Conservation (phyloP, 106 monocot species). For the Platanthera zijinensis region DNA sequence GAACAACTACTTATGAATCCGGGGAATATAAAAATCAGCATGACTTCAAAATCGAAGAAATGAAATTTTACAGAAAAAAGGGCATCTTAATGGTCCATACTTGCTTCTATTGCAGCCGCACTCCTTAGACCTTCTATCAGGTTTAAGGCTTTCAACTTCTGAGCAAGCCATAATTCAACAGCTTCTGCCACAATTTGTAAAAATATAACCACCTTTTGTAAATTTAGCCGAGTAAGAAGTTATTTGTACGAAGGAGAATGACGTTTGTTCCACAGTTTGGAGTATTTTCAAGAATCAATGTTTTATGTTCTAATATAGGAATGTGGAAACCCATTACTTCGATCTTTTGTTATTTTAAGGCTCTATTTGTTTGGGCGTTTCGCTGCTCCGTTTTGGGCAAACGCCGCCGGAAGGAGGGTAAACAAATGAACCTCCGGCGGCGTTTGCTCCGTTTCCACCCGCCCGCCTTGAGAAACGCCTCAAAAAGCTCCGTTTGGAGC, state of each 20-base stretch:
- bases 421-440: too few species aligned
- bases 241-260: neutral
- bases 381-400: too few species aligned
- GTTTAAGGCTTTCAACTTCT: constrained; percentile 44
- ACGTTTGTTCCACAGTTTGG: neutral
- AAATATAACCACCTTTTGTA: neutral
- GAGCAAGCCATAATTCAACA: constrained; percentile 48
- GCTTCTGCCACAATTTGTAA: constrained; percentile 30
- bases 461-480: too few species aligned
- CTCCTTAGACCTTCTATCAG: constrained; percentile 19
- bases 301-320: neutral
- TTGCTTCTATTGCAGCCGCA: constrained; percentile 28
- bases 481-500: too few species aligned
- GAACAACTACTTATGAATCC: neutral
- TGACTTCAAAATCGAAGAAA: neutral
- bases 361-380: too few species aligned
- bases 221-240: neutral
- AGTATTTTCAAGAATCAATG: too few species aligned
- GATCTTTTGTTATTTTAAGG: neutral
- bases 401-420: too few species aligned
- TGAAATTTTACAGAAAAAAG: neutral
- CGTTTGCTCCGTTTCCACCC: too few species aligned
- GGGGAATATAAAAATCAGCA: neutral
- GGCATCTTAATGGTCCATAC: constrained; percentile 17
- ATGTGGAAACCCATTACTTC: neutral